Percentiles rank a stretch among this genome's conserved stretches.
Conservation (phyloP, 2,329 filamentous ascomycete species). For the Fusarium poae region DNA sequence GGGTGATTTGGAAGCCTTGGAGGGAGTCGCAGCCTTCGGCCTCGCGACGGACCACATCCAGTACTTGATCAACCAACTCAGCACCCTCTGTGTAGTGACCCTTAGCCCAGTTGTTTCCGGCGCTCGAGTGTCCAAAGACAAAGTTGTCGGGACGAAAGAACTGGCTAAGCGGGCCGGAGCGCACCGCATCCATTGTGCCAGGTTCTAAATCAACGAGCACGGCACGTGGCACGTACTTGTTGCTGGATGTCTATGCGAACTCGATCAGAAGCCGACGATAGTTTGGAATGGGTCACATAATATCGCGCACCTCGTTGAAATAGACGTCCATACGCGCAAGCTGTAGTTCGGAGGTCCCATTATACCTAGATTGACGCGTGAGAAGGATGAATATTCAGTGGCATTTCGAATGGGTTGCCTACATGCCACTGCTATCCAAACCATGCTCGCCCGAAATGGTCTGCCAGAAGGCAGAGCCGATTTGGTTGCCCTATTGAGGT, state of each 20-base stretch:
- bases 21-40: conserved; percentile 99
- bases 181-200: conserved; percentile 99
- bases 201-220: conserved; percentile 99
- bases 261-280: conserved; percentile 54
- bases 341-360: conserved; percentile 97
- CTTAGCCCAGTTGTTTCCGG: no score
- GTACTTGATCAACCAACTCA: conserved; percentile 96
- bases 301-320: conserved; percentile 78
- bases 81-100: conserved; percentile 99
- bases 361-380: conserved; percentile 62
- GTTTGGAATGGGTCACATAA: background rate
- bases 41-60: conserved; percentile 98
- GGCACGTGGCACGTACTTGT: conserved; percentile 68
- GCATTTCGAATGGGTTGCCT: background rate
- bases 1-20: conserved; percentile 99
- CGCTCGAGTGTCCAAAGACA: conserved; percentile 98
- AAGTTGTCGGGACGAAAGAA: conserved; percentile 99
- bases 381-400: background rate
- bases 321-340: conserved; percentile 99
- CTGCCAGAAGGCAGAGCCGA: conserved; percentile 99
- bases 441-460: conserved; percentile 91
- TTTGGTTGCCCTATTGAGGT: conserved; percentile 91
- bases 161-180: conserved; percentile 95
- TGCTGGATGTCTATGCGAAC: background rate
- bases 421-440: conserved; percentile 97